Conservation (phyloP, 805 yeast species). For the Yamadazyma endophytica region DNA sequence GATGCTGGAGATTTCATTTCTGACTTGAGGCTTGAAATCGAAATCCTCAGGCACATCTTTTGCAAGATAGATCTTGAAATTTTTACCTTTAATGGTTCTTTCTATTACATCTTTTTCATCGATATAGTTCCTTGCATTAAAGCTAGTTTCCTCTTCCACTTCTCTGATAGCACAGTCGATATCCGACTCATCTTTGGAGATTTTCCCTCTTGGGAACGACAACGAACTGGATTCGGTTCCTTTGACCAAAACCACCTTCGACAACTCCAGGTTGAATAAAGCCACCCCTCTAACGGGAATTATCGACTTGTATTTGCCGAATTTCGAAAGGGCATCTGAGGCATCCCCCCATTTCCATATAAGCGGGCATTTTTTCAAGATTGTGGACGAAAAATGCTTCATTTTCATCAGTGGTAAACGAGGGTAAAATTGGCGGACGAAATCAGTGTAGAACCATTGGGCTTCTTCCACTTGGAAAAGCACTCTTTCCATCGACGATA, state of each 20-base stretch:
- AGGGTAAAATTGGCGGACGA: constrained; percentile 67
- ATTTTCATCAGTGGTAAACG: constrained; percentile 71
- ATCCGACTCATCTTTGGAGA: constrained; percentile 88
- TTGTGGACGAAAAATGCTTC: constrained; percentile 65
- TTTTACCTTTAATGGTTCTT: constrained; percentile 76
- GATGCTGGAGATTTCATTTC: constrained; percentile 83
- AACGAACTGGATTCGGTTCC: constrained; percentile 78
- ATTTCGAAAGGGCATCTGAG: constrained; percentile 70
- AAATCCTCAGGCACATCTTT: constrained; percentile 74
- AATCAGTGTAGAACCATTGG: constrained; percentile 95
- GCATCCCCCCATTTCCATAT: constrained; percentile 86
- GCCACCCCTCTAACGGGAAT: constrained; percentile 98
- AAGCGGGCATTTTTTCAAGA: constrained; percentile 67
- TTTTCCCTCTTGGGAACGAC: constrained; percentile 98
- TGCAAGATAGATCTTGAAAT: constrained; percentile 76
- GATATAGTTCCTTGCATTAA: constrained; percentile 66
- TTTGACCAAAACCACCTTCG: constrained; percentile 72
- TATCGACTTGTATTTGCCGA: constrained; percentile 78
- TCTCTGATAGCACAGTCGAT: constrained; percentile 88
- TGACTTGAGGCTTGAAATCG: constrained; percentile 72
- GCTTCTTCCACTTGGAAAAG: constrained; percentile 97
- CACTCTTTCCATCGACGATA: constrained; percentile 73
- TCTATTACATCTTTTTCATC: constrained; percentile 74
- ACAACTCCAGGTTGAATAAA: constrained; percentile 64
- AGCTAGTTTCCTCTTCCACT: constrained; percentile 90